Evolutionary conservation across 1,284 basidiomycete genomes (phyloP).

Genomic region (Somion occarium): DNA sequence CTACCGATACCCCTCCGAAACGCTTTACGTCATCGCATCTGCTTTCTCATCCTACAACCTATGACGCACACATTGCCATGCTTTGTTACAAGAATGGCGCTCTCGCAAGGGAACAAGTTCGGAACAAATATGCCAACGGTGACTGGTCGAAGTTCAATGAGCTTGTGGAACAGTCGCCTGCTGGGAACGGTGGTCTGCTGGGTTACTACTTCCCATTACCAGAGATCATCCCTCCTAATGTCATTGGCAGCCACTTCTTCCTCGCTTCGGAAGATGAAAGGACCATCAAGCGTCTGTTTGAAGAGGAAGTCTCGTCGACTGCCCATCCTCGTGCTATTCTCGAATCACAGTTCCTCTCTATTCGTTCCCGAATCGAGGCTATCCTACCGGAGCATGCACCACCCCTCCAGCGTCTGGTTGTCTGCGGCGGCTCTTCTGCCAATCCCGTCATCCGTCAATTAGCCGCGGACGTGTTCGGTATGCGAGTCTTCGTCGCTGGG

Average conservation of each 20-base stretch:
- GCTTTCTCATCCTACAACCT: conserved; percentile 62
- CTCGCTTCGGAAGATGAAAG: conserved; percentile 14
- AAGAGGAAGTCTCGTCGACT: conserved; percentile 37
- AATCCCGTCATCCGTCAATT: conserved; percentile 74
- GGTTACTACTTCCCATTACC: conserved; percentile 77
- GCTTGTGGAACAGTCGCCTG: conserved; percentile 51
- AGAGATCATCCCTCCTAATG: conserved; percentile 79
- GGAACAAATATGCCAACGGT: conserved; percentile 58
- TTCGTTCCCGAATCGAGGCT: conserved; percentile 61
- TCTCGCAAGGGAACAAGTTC: conserved; percentile 76
- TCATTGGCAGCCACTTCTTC: conserved; percentile 67
- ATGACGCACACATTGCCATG: conserved; percentile 67
- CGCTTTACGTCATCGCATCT: conserved; percentile 74
- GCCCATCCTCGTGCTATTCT: conserved; percentile 80
- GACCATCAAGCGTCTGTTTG: conserved; percentile 27
- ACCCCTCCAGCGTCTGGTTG: conserved; percentile 64
- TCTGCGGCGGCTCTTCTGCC: conserved; percentile 77
- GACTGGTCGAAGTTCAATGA: conserved; percentile 75
- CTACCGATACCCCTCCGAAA: conserved; percentile 52
- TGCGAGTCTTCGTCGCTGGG: conserved; percentile 65
- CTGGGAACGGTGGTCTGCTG: conserved; percentile 57
- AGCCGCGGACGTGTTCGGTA: conserved; percentile 75
- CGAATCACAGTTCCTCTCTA: conserved; percentile 83
- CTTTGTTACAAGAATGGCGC: conserved; percentile 85
- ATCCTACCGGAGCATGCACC: conserved; percentile 59